Evolutionary conservation across 495 filamentous ascomycete species (phyloP).

Genomic region (Penicillium fimorum): DNA sequence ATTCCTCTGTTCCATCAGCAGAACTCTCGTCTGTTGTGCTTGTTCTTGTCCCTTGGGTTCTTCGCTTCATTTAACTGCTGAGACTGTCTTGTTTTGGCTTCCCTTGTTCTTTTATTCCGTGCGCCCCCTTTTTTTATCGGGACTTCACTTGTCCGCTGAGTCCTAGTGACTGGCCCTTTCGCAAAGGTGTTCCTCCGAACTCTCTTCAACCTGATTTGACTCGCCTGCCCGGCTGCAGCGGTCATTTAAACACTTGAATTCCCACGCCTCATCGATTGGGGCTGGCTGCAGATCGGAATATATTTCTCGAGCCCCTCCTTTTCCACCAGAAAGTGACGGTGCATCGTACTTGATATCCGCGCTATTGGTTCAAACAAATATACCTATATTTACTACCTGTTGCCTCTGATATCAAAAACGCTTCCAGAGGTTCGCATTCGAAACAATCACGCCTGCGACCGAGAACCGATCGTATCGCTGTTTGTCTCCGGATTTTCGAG

Average conservation of each 20-base stretch:
- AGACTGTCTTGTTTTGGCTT: slow-evolving; percentile 7
- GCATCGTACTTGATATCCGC: slow-evolving; percentile 12
- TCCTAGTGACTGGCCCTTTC: slow-evolving; percentile 24
- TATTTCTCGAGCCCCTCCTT: slow-evolving; percentile 9
- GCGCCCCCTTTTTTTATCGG: slow-evolving; percentile 15
- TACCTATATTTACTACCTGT: background rate
- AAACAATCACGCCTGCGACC: background rate
- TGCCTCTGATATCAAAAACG: background rate
- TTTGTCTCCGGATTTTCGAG: slow-evolving; percentile 1
- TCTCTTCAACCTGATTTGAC: slow-evolving; percentile 24
- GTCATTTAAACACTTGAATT: slow-evolving; percentile 62
- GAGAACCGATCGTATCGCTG: background rate
- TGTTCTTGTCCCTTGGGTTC: slow-evolving; percentile 9
- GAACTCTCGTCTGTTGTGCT: slow-evolving; percentile 10
- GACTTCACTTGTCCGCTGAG: slow-evolving; percentile 7
- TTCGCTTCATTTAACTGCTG: background rate
- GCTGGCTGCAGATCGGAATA: slow-evolving; percentile 16
- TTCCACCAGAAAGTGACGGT: slow-evolving; percentile 18
- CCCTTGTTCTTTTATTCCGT: slow-evolving; percentile 18
- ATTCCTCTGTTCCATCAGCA: slow-evolving; percentile 16
- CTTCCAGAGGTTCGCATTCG: background rate
- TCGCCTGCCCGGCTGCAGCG: slow-evolving; percentile 41
- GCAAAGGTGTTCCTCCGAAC: slow-evolving; percentile 18
- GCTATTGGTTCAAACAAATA: slow-evolving; percentile 1
- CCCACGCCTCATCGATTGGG: slow-evolving; percentile 46